phyloP scores from a whole-genome alignment of 306 rosid genomes.

The Crataegus laevigata region DNA sequence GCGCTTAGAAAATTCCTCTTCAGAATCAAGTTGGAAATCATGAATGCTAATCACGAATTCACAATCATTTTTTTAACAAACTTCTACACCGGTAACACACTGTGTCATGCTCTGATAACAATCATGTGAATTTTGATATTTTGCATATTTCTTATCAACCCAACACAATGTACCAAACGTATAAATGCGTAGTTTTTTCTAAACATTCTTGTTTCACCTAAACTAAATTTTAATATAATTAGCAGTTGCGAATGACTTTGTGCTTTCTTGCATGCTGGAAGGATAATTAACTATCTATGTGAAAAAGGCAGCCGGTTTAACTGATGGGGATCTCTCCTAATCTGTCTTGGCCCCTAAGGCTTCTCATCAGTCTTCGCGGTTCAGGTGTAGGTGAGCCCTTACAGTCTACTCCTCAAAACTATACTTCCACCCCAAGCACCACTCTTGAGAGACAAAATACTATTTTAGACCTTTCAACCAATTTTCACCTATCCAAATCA shows the following conservation, averaged over 20 bases:
- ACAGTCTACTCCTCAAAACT: constrained; percentile 50
- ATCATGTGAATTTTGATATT: background rate
- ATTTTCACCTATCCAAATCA: constrained; percentile 8
- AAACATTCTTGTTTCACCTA: background rate
- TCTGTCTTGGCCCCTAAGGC: constrained; percentile 55
- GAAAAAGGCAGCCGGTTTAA: constrained; percentile 32
- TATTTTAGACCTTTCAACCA: constrained; percentile 10
- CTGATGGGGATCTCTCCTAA: constrained; percentile 52
- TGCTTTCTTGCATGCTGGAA: constrained; percentile 1
- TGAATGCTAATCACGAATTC: background rate
- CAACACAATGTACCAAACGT: background rate
- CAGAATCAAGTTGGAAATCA: background rate
- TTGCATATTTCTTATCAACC: background rate
- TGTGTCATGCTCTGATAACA: background rate
- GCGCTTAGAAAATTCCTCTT: background rate
- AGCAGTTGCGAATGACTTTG: background rate
- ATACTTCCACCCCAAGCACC: constrained; percentile 67
- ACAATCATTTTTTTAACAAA: background rate
- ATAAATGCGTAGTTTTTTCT: background rate
- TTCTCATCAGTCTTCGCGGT: constrained; percentile 24
- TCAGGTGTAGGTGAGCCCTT: constrained; percentile 40
- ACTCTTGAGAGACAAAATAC: constrained; percentile 27
- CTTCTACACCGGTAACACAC: background rate
- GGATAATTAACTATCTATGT: constrained; percentile 25
- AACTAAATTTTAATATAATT: background rate